Percentiles rank a stretch among this genome's conserved stretches.
Conservation (phyloP, 805 yeast genomes). For the Ogataea siamensis region DNA sequence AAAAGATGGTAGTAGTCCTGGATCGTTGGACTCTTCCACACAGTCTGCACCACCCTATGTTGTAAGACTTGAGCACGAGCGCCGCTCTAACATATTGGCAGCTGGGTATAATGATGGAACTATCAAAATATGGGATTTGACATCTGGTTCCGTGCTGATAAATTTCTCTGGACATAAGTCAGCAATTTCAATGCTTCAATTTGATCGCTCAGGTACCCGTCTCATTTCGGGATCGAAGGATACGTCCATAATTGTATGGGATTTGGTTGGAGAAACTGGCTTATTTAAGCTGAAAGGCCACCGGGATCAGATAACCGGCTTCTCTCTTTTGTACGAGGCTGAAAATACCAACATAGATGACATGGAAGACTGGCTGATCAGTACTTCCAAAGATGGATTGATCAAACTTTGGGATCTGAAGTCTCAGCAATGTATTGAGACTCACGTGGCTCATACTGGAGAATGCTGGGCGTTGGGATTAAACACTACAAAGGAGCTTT, state of each 20-base stretch:
- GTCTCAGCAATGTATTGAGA: constrained; percentile 86
- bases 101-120: constrained; percentile 90
- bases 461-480: constrained; percentile 88
- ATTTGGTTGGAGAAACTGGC: constrained; percentile 89
- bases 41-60: constrained; percentile 64
- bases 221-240: constrained; percentile 86
- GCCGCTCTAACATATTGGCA: constrained; percentile 67
- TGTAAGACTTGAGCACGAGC: constrained; percentile 57
- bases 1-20: constrained; percentile 66
- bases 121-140: constrained; percentile 86
- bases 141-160: constrained; percentile 73
- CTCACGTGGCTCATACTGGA: constrained; percentile 89
- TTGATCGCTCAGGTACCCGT: constrained; percentile 81
- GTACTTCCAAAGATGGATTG: constrained; percentile 85
- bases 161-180: constrained; percentile 91
- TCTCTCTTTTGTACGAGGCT: constrained; percentile 45
- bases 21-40: constrained; percentile 65
- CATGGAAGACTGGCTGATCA: constrained; percentile 68
- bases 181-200: constrained; percentile 63
- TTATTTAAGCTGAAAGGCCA: constrained; percentile 84
- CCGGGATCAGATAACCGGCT: constrained; percentile 81
- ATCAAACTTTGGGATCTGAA: constrained; percentile 92
- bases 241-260: constrained; percentile 87
- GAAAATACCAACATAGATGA: constrained; percentile 41
- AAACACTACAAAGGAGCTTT: constrained; percentile 34